Evolutionary conservation across 805 yeast species (phyloP), one percentile per base, ranked within the genome.

Genomic region (Isabelozyma rhagii): DNA sequence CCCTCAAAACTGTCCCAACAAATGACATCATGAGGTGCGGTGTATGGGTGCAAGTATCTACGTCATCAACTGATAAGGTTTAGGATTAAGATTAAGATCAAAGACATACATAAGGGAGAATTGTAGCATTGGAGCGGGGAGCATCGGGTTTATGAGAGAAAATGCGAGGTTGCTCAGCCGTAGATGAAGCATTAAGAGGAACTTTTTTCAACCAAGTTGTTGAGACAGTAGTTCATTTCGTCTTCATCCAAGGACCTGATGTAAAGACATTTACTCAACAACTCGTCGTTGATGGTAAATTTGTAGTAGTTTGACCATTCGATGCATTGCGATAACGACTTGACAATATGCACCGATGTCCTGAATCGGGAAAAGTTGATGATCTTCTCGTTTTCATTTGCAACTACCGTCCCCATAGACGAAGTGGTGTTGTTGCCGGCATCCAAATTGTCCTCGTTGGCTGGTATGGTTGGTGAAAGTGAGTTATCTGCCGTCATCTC

Each of bases 231-330:
- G 54, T 69, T 69, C 84, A 85, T 84, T 63, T 89, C 96, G 25
- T 83, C 87, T 55, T 84, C 89, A 39, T 85, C 81, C 47, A 89
- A 69, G 6, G 91, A 78, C 55, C 84, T 83, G 54, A 91, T 81
- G 67, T 91, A 91, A 36, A 91, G 78, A 67, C 97, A 92, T 63
- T 86, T 89, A 48, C 96, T 84, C 53, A 93, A 64, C 18, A 91
- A 64, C 46, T 89, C 92, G 10, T 80, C 77, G 46, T 87, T 75
- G 2, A 74, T 67, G 44, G 74, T 65, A 46, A 87, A 69, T 11
- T 73, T 61, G 71, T 90, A 92, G 51, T 85, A 75, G 44, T 77
- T 77, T 0, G 96, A 83, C 91, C 97, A 89, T 60, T 89, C 96
- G 46, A 92, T 89, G 59, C 87, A 81, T 60, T 87, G 88, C 39